Percentiles rank a stretch among this genome's conserved stretches.
Conservation (phyloP, 1,284 basidiomycete genomes). For the Ustilago nuda region DNA sequence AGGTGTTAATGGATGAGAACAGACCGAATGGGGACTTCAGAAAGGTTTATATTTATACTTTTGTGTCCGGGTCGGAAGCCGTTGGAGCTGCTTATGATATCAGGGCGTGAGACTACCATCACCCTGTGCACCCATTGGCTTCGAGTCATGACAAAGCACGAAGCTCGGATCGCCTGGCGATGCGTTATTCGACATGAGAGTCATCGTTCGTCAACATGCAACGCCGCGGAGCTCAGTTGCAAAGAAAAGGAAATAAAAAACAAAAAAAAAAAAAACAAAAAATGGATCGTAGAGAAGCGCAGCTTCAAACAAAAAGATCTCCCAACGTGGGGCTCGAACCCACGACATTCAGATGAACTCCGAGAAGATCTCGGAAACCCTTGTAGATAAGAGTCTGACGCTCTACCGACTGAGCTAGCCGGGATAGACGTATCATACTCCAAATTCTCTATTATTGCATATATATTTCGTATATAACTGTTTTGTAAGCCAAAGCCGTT, state of each 20-base stretch:
- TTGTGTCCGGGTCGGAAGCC: neutral
- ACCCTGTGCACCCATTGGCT: neutral
- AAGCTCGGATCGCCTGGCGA: neutral
- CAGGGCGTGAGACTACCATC: neutral
- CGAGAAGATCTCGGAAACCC: constrained; percentile 42
- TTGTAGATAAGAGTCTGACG: constrained; percentile 68
- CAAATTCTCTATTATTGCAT: neutral
- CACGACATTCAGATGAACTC: constrained; percentile 66
- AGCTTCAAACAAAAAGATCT: constrained; percentile 25
- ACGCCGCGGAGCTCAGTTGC: neutral
- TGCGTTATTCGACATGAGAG: neutral
- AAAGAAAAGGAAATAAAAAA: neutral
- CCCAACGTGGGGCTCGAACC: constrained; percentile 69
- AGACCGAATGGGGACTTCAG: no score
- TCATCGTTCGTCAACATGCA: neutral
- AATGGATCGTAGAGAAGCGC: no score
- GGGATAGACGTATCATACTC: constrained; percentile 46
- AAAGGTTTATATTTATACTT: no score
- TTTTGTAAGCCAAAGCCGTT: no score
- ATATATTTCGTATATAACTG: neutral
- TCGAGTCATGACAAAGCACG: neutral
- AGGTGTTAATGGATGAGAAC: no score
- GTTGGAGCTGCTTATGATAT: no score
- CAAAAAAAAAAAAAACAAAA: neutral
- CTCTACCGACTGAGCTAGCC: constrained; percentile 70